A percentile compares a stretch with the other conserved stretches of the same genome.
phyloP scores from a whole-genome alignment of 306 rosid genomes.

The Prinsepia uniflora region DNA sequence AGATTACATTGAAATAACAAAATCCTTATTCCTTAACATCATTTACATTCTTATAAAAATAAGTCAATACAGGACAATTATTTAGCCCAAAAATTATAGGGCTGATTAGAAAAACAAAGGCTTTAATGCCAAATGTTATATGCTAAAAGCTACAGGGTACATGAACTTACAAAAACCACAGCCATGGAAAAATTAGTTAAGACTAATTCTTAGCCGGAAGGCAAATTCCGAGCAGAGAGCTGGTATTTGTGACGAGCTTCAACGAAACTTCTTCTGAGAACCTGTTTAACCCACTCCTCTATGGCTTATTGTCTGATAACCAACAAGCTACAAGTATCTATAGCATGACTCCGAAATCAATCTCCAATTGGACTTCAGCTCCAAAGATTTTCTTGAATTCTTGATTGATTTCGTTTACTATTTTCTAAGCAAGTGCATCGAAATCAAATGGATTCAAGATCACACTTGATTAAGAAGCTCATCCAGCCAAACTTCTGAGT shows the following conservation, averaged over 20 bases:
- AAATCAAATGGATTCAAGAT: constrained; percentile 64
- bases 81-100: constrained; percentile 33
- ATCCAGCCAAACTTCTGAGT: constrained; percentile 57
- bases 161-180: constrained; percentile 52
- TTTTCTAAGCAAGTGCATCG: constrained; percentile 52
- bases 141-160: constrained; percentile 58
- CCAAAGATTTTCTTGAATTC: constrained; percentile 48
- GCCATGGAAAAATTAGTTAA: constrained; percentile 43
- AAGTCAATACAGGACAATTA: constrained; percentile 29
- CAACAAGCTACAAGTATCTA: constrained; percentile 84
- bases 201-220: constrained; percentile 75
- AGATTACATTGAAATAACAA: too few species aligned
- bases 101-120: constrained; percentile 32
- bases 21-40: neutral
- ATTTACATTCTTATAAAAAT: constrained; percentile 30
- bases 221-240: constrained; percentile 39
- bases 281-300: constrained; percentile 67
- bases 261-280: constrained; percentile 51
- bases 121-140: constrained; percentile 34
- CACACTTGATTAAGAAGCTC: constrained; percentile 53
- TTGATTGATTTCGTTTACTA: constrained; percentile 40
- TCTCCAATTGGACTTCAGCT: constrained; percentile 43
- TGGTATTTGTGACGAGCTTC: constrained; percentile 50
- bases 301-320: constrained; percentile 55
- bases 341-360: constrained; percentile 56